phyloP scores from a whole-genome alignment of 495 filamentous ascomycete genomes.

The Pyrenula massariospora region DNA sequence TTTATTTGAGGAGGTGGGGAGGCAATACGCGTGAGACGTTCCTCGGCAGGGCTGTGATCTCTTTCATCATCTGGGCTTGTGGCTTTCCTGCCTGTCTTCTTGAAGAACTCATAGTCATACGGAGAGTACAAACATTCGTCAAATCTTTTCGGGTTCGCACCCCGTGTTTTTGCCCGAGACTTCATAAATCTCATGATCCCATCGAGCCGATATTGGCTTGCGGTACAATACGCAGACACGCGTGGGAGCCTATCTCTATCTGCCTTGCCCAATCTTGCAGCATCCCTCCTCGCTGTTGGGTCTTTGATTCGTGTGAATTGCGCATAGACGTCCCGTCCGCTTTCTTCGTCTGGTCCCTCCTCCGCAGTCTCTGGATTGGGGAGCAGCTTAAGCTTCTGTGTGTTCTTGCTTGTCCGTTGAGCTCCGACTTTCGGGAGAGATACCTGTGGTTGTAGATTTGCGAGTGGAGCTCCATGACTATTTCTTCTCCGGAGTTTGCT shows the following conservation, averaged over 20 bases:
- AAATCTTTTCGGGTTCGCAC: conserved; percentile 76
- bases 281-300: conserved; percentile 83
- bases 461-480: conserved; percentile 57
- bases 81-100: conserved; percentile 21
- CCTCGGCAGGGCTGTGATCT: conserved; percentile 11
- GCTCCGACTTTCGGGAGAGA: conserved; percentile 74
- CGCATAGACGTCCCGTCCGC: conserved; percentile 89
- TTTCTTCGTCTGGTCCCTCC: conserved; percentile 67
- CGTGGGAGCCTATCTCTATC: conserved; percentile 78
- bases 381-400: conserved; percentile 89
- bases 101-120: conserved; percentile 56
- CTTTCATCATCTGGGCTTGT: conserved; percentile 9
- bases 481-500: conserved; percentile 78
- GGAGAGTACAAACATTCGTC: conserved; percentile 97
- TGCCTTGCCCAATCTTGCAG: conserved; percentile 83
- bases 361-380: conserved; percentile 79
- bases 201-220: conserved; percentile 79
- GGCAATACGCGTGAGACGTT: conserved; percentile 22
- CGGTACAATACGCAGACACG: conserved; percentile 94
- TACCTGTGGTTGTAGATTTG: conserved; percentile 24
- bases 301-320: conserved; percentile 95
- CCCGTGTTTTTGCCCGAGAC: conserved; percentile 57
- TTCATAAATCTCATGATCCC: conserved; percentile 82
- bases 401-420: conserved; percentile 86
- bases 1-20: conserved; percentile 1